Percentiles rank a stretch among this genome's conserved stretches.
Evolutionary conservation across 2,329 filamentous ascomycete genomes (phyloP).

Genomic region (Fusarium gaditjirri): DNA sequence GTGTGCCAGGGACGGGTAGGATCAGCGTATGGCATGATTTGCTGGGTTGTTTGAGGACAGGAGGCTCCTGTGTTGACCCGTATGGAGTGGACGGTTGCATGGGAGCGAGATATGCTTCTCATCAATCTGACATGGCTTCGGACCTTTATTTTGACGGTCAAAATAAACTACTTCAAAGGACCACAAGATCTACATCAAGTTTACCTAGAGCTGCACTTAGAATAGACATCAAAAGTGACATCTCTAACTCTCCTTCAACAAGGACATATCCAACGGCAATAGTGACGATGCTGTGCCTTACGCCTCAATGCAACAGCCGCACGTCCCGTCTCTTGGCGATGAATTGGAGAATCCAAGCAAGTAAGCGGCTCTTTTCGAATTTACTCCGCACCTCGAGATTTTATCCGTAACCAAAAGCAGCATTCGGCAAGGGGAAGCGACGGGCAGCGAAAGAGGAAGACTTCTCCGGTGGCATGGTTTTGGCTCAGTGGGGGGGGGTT

Average conservation of each 20-base stretch:
- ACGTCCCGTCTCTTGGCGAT: slow-evolving; percentile 17
- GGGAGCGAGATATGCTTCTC: neutral
- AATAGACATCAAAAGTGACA: accelerated
- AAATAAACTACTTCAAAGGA: accelerated
- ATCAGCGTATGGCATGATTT: slow-evolving; percentile 13
- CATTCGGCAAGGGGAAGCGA: neutral
- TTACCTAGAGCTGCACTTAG: accelerated
- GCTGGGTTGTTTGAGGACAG: neutral
- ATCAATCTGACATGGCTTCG: neutral
- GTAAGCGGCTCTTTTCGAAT: neutral
- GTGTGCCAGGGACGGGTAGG: neutral
- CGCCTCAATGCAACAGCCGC: neutral
- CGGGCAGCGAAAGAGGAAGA: neutral
- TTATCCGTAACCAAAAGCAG: neutral
- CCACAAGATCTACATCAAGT: accelerated
- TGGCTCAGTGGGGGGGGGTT: neutral
- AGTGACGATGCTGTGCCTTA: neutral
- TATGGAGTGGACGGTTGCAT: neutral
- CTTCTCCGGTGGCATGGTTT: neutral
- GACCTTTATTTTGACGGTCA: neutral
- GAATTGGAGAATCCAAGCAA: slow-evolving; percentile 13
- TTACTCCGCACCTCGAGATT: slow-evolving; percentile 4
- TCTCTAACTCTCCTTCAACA: accelerated
- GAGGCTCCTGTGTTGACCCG: neutral
- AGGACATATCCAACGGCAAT: too few species aligned